These are phyloP conservation scores for Cladosporium oxysporum DNA, from an alignment of 2,329 filamentous ascomycete genomes.

Conservation along the genomic window DNA sequence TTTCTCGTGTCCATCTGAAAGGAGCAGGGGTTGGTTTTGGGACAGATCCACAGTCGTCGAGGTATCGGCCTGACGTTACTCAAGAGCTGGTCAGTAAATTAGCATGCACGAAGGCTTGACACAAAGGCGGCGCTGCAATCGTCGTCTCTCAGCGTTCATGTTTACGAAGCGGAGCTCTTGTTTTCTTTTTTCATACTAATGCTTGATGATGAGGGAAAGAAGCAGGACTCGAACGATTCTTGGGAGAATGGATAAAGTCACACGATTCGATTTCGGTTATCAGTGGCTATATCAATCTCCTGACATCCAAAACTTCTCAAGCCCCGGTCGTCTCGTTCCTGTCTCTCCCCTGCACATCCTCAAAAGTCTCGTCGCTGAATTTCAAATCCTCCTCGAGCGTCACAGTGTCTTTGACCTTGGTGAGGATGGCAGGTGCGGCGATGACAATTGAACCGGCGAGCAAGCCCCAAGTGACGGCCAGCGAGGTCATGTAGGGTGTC, in stretches of 20 bases:
- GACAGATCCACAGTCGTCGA: no score
- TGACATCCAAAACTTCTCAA: neutral
- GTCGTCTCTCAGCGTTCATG: no score
- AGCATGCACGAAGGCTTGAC: no score
- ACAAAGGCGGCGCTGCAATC: no score
- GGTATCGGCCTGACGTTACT: no score
- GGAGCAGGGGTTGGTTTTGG: no score
- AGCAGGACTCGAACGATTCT: neutral
- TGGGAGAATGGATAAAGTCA: neutral
- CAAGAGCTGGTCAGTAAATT: no score
- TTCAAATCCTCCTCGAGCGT: conserved; percentile 76
- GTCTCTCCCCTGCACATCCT: conserved; percentile 60
- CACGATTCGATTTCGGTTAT: neutral
- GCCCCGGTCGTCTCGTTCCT: neutral
- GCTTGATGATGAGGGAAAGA: neutral
- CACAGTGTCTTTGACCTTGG: neutral
- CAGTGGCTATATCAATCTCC: neutral
- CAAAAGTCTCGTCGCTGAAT: conserved; percentile 79
- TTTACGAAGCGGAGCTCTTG: no score
- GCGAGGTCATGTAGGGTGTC: neutral
- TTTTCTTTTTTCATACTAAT: no score
- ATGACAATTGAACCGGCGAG: neutral
- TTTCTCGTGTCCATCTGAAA: no score
- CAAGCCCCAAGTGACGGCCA: neutral
- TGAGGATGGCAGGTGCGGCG: neutral